Base-by-base conservation (phyloP, 495 filamentous ascomycete species). In the Jackrogersella multiformis region DNA sequence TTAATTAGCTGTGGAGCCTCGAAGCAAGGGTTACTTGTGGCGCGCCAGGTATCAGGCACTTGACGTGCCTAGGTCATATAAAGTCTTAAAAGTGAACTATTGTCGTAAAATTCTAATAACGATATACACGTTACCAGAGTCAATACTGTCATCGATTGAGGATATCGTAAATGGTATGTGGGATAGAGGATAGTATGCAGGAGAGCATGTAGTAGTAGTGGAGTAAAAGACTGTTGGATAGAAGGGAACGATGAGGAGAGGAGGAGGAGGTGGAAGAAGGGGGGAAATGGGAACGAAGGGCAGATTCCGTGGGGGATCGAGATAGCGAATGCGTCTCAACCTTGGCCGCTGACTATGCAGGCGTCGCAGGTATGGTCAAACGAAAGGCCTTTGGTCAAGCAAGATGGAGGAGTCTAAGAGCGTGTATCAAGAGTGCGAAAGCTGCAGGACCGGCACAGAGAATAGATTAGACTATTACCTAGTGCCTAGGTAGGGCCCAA, bases 1-100 rank as follows among this genome's bases (percentile, higher is more conserved):
- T 64, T 64, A 67, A 74, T 69, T 61, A 74, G 70, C 61, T 65
- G 72, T 73, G 72, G 70, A 74, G 66, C 62, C 64, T 59, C 56
- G 57, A 74, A 69, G 72, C 70, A 64, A 70, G 70, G 70, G 72
- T 73, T 61, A 69, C 42, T 24, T 64, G 67, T 70, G 66, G 70
- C 72, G 70, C 56, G 59, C 60, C 66, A 64, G 69, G 58, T 73
- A 70, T 73, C 55, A 68, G 58, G 64, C 55, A 61, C 39, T 70
- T 70, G 61, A 57, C 49, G 66, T 64, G 56, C 61, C 66, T 57
- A 69, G 21, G 52, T 45, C 24, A 65, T 51, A 71, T 15, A 70
- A 56, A 38, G 64, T 64, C 54, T 68, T n/a, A 69, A 58, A 70
- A 63, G 56, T 68, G 67, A 70, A 62, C 52, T 62, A 28, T 53